These are phyloP conservation scores for Albifimbria verrucaria DNA, from an alignment of 2,329 filamentous ascomycete genomes.

Conservation along the genomic window DNA sequence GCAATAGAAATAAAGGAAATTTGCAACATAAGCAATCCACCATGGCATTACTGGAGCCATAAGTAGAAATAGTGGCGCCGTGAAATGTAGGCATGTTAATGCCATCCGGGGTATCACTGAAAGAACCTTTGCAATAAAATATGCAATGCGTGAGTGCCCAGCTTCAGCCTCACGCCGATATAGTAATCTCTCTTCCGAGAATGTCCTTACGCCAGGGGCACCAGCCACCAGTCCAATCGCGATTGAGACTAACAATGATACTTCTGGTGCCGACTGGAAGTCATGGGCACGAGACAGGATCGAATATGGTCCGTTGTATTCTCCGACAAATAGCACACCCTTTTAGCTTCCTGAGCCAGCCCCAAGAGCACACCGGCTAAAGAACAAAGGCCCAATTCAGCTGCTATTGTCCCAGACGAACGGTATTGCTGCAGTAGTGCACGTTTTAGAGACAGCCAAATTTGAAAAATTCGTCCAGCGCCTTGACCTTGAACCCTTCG, in stretches of 20 bases:
- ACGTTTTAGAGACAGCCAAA: conserved; percentile 49
- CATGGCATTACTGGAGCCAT: conserved; percentile 48
- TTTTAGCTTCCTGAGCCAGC: conserved; percentile 46
- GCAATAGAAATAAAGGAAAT: conserved; percentile 55
- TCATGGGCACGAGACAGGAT: conserved; percentile 50
- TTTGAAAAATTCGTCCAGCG: conserved; percentile 45
- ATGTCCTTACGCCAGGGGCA: conserved; percentile 52
- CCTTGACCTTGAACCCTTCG: conserved; percentile 48
- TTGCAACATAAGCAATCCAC: conserved; percentile 43
- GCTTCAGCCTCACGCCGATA: conserved; percentile 53
- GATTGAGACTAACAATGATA: conserved; percentile 50
- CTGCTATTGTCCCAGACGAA: conserved; percentile 44
- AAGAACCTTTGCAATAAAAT: conserved; percentile 54
- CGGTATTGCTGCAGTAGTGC: conserved; percentile 57
- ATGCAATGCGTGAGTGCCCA: conserved; percentile 52
- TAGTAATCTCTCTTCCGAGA: conserved; percentile 39
- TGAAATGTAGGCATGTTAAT: conserved; percentile 52
- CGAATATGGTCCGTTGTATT: conserved; percentile 48
- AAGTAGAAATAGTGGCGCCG: conserved; percentile 46
- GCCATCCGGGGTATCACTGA: conserved; percentile 49
- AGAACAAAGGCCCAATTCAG: conserved; percentile 50
- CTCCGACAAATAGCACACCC: conserved; percentile 51
- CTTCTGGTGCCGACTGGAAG: conserved; percentile 46
- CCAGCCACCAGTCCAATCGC: conserved; percentile 51
- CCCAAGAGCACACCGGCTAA: conserved; percentile 53